phyloP scores from a whole-genome alignment of 441 rosid species.

The Aquilaria agallochum region DNA sequence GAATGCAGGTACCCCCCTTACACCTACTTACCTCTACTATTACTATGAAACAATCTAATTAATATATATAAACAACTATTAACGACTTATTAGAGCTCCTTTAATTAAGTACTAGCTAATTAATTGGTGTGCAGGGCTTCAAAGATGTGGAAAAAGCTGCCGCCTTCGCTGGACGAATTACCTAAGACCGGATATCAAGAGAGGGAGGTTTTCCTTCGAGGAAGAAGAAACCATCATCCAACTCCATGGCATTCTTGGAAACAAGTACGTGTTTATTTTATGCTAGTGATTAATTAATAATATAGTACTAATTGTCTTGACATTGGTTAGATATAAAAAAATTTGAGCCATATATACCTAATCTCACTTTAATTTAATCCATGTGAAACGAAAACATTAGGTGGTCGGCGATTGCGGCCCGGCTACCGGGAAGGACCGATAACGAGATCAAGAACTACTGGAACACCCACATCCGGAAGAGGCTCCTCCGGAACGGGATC shows the following conservation, averaged over 20 bases:
- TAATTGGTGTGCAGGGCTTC: slow-evolving; percentile 37
- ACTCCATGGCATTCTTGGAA: slow-evolving; percentile 55
- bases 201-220: slow-evolving; percentile 70
- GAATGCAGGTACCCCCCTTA: slow-evolving; percentile 57
- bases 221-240: slow-evolving; percentile 76
- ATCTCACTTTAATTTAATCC: too few relatives aligned
- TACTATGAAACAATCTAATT: too few relatives aligned
- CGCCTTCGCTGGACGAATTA: slow-evolving; percentile 84
- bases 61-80: too few relatives aligned
- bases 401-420: slow-evolving; percentile 96
- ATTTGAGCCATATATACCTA: too few relatives aligned
- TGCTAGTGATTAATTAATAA: too few relatives aligned
- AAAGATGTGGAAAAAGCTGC: slow-evolving; percentile 74
- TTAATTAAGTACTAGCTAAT: background rate
- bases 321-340: too few relatives aligned
- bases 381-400: slow-evolving; percentile 28
- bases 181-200: slow-evolving; percentile 64
- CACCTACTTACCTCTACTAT: too few relatives aligned
- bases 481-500: slow-evolving; percentile 75
- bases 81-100: too few relatives aligned
- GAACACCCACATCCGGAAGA: slow-evolving; percentile 90
- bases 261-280: slow-evolving; percentile 37
- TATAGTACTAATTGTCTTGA: too few relatives aligned
- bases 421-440: slow-evolving; percentile 89
- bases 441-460: slow-evolving; percentile 91